phyloP scores from a whole-genome alignment of 345 rosid species.

The Syzygium aromaticum region DNA sequence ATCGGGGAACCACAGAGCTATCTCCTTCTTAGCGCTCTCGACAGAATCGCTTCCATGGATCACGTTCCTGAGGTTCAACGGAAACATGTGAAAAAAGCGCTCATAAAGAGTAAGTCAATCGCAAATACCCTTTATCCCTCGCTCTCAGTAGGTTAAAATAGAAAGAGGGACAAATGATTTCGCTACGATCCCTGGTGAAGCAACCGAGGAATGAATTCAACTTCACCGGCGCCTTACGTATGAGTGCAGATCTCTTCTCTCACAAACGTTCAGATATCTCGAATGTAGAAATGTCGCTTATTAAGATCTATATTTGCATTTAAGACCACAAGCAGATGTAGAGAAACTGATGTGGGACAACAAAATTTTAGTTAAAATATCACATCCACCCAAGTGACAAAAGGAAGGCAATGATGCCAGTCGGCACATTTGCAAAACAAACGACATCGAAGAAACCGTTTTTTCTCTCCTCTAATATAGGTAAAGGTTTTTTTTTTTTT shows the following conservation, averaged over 20 bases:
- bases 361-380: neutral
- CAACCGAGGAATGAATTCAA: neutral
- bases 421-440: neutral
- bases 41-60: conserved; percentile 94
- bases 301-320: neutral
- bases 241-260: neutral
- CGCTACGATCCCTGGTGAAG: neutral
- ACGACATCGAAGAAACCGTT: neutral
- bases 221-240: neutral
- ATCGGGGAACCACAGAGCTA: conserved; percentile 89
- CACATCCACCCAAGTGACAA: neutral
- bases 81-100: neutral
- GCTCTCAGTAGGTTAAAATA: neutral
- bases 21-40: conserved; percentile 82
- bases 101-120: neutral
- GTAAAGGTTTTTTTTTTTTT: too few species aligned
- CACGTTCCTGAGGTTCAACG: conserved; percentile 46
- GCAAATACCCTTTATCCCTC: neutral
- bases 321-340: neutral
- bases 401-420: neutral
- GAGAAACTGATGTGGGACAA: neutral
- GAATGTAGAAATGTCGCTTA: neutral
- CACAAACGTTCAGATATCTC: neutral
- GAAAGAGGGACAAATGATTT: neutral
- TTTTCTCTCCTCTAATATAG: neutral